Percentiles rank a stretch among this genome's conserved stretches.
phyloP scores from a whole-genome alignment of 768 basidiomycete species.

The Roridomyces roridus region DNA sequence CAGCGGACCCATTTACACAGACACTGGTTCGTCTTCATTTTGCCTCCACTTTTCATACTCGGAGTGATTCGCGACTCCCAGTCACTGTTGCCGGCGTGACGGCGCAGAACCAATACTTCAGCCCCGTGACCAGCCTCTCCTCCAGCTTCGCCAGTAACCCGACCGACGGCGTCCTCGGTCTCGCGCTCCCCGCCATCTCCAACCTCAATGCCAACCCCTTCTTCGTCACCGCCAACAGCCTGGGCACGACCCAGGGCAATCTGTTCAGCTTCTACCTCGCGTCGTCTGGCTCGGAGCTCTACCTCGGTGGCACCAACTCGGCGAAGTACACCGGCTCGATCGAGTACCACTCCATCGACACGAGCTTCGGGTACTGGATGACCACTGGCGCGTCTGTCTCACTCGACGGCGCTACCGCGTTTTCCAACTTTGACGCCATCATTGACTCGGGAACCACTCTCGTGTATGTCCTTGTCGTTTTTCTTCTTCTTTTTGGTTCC shows the following conservation, averaged over 20 bases:
- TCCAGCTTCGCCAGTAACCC: constrained; percentile 27
- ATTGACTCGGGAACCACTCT: constrained; percentile 28
- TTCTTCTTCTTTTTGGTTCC: no score
- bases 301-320: constrained; percentile 55
- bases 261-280: constrained; percentile 53
- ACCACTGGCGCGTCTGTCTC: constrained; percentile 20
- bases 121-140: constrained; percentile 40
- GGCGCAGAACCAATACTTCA: constrained; percentile 31
- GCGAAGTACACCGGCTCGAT: constrained; percentile 48
- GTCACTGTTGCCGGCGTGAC: constrained; percentile 14
- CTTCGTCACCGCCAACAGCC: constrained; percentile 46
- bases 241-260: constrained; percentile 34
- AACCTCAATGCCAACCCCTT: constrained; percentile 35
- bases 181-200: constrained; percentile 43
- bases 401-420: constrained; percentile 14
- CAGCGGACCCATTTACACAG: constrained; percentile 41
- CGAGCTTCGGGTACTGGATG: constrained; percentile 31
- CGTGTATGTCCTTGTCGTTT: no score
- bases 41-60: no score
- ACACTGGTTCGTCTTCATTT: constrained; percentile 31
- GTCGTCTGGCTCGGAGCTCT: constrained; percentile 50
- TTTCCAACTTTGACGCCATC: constrained; percentile 1
- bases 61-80: neutral
- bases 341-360: constrained; percentile 36
- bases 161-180: constrained; percentile 31